Conservation (phyloP, 139 green algal genomes). For the Picochlorum sp. region DNA sequence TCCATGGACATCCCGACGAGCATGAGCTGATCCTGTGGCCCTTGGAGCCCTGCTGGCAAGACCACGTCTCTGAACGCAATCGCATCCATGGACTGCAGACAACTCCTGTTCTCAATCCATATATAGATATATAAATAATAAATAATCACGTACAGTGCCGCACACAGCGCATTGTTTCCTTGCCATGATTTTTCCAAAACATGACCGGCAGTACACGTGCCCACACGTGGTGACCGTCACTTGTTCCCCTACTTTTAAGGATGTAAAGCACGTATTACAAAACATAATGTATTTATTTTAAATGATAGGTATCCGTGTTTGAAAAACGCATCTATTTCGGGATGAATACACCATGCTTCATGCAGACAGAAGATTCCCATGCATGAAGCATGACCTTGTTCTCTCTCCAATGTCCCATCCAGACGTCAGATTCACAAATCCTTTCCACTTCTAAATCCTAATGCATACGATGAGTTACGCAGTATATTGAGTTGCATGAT, state of each 20-base stretch:
- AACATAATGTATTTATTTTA: slow-evolving; percentile 6
- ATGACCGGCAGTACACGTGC: slow-evolving; percentile 1
- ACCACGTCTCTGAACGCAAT: background rate
- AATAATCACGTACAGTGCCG: background rate
- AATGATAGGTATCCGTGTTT: background rate
- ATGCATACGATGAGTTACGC: too few species aligned
- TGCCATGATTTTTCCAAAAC: background rate
- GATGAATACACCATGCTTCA: too few species aligned
- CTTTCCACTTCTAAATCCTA: too few species aligned
- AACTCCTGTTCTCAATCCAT: background rate
- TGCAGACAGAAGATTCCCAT: too few species aligned
- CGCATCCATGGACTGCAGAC: background rate
- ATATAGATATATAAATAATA: too few species aligned
- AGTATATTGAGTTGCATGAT: too few species aligned
- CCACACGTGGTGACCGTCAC: background rate
- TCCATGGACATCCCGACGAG: background rate
- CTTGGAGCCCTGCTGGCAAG: background rate
- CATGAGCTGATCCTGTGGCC: background rate
- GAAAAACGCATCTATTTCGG: too few species aligned
- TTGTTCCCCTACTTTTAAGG: slow-evolving; percentile 6
- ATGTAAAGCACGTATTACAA: slow-evolving; percentile 4
- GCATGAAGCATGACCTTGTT: too few species aligned
- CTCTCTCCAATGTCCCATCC: too few species aligned
- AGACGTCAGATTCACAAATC: too few species aligned
- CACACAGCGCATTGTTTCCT: slow-evolving; percentile 6